phyloP scores from a whole-genome alignment of 345 rosid genomes.

The Syzygium aqueum region DNA sequence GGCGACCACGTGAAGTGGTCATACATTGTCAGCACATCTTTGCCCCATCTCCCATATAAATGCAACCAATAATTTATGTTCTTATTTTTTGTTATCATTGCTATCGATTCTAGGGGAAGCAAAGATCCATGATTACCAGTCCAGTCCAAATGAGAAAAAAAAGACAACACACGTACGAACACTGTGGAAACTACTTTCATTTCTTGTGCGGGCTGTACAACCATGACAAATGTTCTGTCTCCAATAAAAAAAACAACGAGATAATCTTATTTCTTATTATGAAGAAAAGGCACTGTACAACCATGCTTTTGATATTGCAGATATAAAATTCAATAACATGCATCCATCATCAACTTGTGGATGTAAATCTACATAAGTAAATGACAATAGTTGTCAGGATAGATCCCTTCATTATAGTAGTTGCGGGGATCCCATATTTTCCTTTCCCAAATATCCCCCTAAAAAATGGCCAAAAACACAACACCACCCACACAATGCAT shows the following conservation, averaged over 20 bases:
- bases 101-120: background rate
- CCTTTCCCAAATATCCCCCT: conserved; percentile 47
- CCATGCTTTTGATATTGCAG: background rate
- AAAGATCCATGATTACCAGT: background rate
- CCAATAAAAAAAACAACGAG: too few relatives aligned
- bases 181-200: background rate
- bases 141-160: background rate
- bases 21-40: background rate
- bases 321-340: background rate
- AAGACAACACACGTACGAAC: background rate
- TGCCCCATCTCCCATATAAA: background rate
- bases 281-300: background rate
- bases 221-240: too few relatives aligned
- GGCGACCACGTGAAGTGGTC: background rate
- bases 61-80: background rate
- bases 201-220: background rate
- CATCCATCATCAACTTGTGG: background rate
- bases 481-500: conserved; percentile 24
- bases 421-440: conserved; percentile 45
- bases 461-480: conserved; percentile 34
- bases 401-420: conserved; percentile 40
- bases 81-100: too few relatives aligned
- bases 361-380: background rate
- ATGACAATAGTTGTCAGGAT: conserved; percentile 20
- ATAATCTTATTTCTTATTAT: too few relatives aligned